Conservation (phyloP, 1,139 yeast genomes). For the Zygosaccharomyces sapae region DNA sequence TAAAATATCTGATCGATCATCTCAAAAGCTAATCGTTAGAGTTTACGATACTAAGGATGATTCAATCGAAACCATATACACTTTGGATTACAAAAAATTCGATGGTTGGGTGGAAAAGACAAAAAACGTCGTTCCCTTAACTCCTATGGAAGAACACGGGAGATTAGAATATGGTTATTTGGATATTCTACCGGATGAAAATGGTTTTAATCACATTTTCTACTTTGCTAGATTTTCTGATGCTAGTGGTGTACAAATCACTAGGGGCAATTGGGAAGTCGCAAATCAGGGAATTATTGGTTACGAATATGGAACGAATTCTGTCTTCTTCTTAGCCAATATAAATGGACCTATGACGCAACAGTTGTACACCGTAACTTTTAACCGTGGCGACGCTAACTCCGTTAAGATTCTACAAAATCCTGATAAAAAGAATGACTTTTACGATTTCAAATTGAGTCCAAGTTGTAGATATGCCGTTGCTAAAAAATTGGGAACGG, state of each 20-base stretch:
- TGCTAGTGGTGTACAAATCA: conserved; percentile 46
- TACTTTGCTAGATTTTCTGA: conserved; percentile 51
- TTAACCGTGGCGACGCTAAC: conserved; percentile 22
- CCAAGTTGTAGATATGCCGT: conserved; percentile 32
- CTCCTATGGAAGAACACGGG: conserved; percentile 38
- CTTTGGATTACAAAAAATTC: conserved; percentile 43
- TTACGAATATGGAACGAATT: conserved; percentile 49
- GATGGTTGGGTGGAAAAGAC: conserved; percentile 51
- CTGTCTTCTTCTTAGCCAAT: conserved; percentile 63
- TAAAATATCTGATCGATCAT: conserved; percentile 68
- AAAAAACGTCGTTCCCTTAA: conserved; percentile 31
- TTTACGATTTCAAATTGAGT: conserved; percentile 29
- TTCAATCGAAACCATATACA: conserved; percentile 42
- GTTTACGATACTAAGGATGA: conserved; percentile 41
- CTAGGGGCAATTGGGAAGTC: conserved; percentile 69
- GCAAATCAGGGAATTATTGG: conserved; percentile 50
- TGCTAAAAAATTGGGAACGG: conserved; percentile 30
- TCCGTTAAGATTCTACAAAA: conserved; percentile 22
- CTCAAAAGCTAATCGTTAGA: conserved; percentile 47
- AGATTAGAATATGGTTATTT: conserved; percentile 56
- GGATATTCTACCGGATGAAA: conserved; percentile 61
- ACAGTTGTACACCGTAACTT: conserved; percentile 49
- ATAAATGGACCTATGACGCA: conserved; percentile 52
- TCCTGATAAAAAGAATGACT: conserved; percentile 22
- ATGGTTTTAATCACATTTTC: conserved; percentile 65